Evolutionary conservation across 306 rosid species (phyloP).

Genomic region (Cucurbita pepo): DNA sequence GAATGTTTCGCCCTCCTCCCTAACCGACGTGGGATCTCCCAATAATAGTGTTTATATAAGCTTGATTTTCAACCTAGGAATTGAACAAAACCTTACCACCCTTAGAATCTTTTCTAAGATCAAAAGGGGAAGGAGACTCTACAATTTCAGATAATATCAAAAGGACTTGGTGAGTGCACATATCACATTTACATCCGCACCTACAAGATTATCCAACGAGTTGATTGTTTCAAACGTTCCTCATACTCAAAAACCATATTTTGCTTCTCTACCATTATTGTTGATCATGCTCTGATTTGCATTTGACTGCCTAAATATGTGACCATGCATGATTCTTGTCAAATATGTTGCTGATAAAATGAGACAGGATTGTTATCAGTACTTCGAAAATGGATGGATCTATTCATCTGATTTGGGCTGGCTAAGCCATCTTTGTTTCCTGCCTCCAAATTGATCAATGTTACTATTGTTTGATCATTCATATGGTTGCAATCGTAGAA

Average conservation of each 20-base stretch:
- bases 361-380: background rate
- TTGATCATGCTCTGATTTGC: background rate
- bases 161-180: background rate
- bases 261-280: background rate
- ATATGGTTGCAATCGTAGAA: conserved; percentile 15
- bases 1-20: too few relatives aligned
- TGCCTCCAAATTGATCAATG: background rate
- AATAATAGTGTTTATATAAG: too few relatives aligned
- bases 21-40: too few relatives aligned
- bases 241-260: background rate
- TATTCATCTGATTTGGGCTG: too few relatives aligned
- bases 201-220: background rate
- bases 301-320: background rate
- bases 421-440: background rate
- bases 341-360: background rate
- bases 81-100: background rate
- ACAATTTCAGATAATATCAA: background rate
- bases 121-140: background rate
- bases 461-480: background rate
- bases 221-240: background rate
- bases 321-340: background rate
- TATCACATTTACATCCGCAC: background rate
- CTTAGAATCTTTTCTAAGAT: too few relatives aligned
- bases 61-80: background rate
- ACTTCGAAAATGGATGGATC: background rate